A percentile compares a stretch with the other conserved stretches of the same genome.
These are phyloP conservation scores for Kondoa malvinella DNA, from an alignment of 768 basidiomycete species.

Conservation along the genomic window DNA sequence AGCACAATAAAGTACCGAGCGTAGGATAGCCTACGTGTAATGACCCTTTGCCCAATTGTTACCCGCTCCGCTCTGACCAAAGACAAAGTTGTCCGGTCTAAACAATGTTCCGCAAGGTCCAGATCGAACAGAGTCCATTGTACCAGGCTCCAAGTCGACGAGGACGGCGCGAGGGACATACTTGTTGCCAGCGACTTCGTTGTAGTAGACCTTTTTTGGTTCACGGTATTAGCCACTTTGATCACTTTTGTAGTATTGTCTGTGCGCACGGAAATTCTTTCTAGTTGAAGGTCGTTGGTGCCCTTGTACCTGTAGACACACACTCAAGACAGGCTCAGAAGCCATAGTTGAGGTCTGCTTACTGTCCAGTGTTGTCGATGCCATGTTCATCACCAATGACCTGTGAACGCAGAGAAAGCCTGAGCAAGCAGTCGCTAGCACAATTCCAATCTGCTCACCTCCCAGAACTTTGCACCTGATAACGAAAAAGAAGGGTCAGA, in stretches of 20 bases:
- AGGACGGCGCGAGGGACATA: conserved; percentile 97
- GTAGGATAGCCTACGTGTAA: conserved; percentile 29
- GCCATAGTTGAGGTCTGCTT: background rate
- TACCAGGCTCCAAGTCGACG: conserved; percentile 90
- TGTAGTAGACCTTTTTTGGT: conserved; percentile 19
- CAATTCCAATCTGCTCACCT: conserved; percentile 1
- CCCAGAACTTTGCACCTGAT: conserved; percentile 7
- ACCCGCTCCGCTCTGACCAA: conserved; percentile 54
- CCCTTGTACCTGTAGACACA: conserved; percentile 19
- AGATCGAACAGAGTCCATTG: conserved; percentile 36
- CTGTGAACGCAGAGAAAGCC: background rate
- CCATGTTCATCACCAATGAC: conserved; percentile 21
- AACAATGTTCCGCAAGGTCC: conserved; percentile 22
- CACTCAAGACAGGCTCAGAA: background rate
- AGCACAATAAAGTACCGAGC: conserved; percentile 26
- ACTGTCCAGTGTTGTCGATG: conserved; percentile 11
- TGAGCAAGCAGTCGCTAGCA: background rate
- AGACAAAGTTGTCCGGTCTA: conserved; percentile 79
- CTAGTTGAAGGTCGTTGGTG: conserved; percentile 20
- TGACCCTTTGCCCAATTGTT: conserved; percentile 98
- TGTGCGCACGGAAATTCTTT: conserved; percentile 7
- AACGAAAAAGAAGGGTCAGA: background rate
- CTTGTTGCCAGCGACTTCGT: conserved; percentile 14
- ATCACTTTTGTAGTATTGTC: background rate
- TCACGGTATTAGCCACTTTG: background rate